Evolutionary conservation across 768 basidiomycete genomes (phyloP).

Genomic region (Daedaleopsis nitida): DNA sequence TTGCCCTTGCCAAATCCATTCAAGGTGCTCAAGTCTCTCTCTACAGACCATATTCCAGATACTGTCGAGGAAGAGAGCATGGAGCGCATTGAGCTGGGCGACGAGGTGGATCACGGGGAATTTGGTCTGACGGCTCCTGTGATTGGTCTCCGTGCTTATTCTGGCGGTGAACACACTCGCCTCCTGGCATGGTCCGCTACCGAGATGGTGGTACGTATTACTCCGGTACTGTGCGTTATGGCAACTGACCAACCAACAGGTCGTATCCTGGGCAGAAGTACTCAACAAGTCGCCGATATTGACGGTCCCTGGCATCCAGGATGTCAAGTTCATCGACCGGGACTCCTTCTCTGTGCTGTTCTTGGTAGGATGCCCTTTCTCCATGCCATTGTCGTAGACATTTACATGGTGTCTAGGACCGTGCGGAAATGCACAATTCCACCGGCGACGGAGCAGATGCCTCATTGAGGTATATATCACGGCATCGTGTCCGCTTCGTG

Average conservation of each 20-base stretch:
- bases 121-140: slow-evolving; percentile 31
- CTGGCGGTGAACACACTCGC: slow-evolving; percentile 42
- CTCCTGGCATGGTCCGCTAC: slow-evolving; percentile 23
- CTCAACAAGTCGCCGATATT: not conserved
- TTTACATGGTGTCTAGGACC: slow-evolving; percentile 20
- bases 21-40: slow-evolving; percentile 53
- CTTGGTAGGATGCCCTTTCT: slow-evolving; percentile 16
- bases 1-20: slow-evolving; percentile 66
- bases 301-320: slow-evolving; percentile 4
- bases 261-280: not conserved
- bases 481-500: not conserved
- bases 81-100: slow-evolving; percentile 36
- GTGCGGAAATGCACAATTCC: slow-evolving; percentile 15
- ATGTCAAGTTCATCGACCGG: slow-evolving; percentile 19
- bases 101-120: slow-evolving; percentile 37
- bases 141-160: slow-evolving; percentile 26
- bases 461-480: not conserved
- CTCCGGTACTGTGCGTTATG: not conserved
- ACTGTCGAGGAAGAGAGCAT: slow-evolving; percentile 23
- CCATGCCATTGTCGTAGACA: not conserved
- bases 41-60: slow-evolving; percentile 46
- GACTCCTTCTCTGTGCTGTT: slow-evolving; percentile 21
- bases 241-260: not conserved
- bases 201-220: slow-evolving; percentile 22
- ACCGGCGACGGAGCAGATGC: slow-evolving; percentile 8